Base-by-base conservation (phyloP, 208 protist species). In the Wallacemonas sp. region DNA sequence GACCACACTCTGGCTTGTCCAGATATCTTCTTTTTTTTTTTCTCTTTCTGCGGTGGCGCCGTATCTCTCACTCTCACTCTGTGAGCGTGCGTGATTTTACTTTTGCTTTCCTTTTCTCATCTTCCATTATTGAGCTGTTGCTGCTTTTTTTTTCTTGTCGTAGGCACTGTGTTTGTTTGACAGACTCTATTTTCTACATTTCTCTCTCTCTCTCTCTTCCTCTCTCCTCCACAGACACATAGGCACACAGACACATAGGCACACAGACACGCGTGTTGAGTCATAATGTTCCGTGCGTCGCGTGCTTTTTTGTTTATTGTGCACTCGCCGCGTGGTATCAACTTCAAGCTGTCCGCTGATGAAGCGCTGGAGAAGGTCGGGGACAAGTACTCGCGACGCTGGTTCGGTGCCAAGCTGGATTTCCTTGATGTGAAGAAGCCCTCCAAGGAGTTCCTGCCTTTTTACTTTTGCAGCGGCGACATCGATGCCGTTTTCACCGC, bases 401-500 rank as follows among this genome's bases (percentile, higher is more conserved):
- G 78, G 81, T 84, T 96, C 45, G 84, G 91, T 14, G 87, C 86
- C 22, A 67, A 79, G 23, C 52, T 78, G 2, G 79, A 92, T 33
- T 92, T 83, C 52, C 54, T 96, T 16, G 32, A 74, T 4, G 49
- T 96, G 1, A 28, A 59, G n/a, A 20, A 52, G 11, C 86, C 91
- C 1, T 77, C 75, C 11, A 83, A 83, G n/a, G 86, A 96, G 75
- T 96, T 94, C 66, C 57, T 96, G 22, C 91, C 91, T 10, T 96
- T 96, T 61, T 96, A 93, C 71, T 78, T 91, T 38, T 93, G 86
- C 75, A 79, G 76, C 18, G 91, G 91, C 18, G 65, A 23, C 31
- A 74, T 93, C 39, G 59, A 72, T 20, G 85, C 73, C 26, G 77
- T 61, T 16, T 96, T 86, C 61, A 80, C 79, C 0, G 91, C 75